A percentile compares a stretch with the other conserved stretches of the same genome.
Evolutionary conservation across 75 land plant species (phyloP).

Genomic region (Picea glauca): DNA sequence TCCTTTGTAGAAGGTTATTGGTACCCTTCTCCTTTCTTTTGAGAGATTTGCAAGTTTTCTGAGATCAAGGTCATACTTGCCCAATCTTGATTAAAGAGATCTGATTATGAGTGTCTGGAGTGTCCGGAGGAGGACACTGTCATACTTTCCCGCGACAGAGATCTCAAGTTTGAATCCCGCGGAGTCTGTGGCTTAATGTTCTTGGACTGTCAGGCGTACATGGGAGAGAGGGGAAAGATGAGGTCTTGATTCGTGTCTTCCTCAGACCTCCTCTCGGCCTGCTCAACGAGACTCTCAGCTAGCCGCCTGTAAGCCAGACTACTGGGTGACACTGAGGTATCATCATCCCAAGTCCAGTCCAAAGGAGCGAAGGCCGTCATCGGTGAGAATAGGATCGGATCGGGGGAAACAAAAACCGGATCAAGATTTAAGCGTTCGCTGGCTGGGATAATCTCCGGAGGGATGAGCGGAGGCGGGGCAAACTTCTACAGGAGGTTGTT

Average conservation of each 20-base stretch:
- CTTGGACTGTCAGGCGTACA: no score
- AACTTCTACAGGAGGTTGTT: background rate
- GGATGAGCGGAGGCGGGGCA: background rate
- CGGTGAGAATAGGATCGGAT: background rate
- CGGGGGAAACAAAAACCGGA: background rate
- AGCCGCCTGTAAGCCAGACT: background rate
- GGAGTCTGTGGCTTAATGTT: background rate
- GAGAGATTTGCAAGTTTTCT: no score
- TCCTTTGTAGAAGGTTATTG: no score
- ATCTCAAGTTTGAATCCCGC: background rate
- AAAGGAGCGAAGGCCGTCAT: background rate
- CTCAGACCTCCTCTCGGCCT: background rate
- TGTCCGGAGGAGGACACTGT: no score
- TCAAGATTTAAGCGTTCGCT: background rate
- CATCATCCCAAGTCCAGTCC: background rate
- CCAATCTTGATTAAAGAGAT: no score
- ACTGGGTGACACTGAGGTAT: background rate
- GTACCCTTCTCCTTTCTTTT: no score
- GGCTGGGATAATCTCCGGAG: background rate
- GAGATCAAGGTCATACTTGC: no score
- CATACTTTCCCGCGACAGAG: background rate
- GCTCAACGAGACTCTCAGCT: background rate
- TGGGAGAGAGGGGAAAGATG: background rate
- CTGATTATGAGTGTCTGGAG: no score
- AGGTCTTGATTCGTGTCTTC: no score